Percentiles rank a stretch among this genome's conserved stretches.
These are phyloP conservation scores for Colletotrichum sp. DNA, from an alignment of 2,329 filamentous ascomycete genomes.

Conservation along the genomic window DNA sequence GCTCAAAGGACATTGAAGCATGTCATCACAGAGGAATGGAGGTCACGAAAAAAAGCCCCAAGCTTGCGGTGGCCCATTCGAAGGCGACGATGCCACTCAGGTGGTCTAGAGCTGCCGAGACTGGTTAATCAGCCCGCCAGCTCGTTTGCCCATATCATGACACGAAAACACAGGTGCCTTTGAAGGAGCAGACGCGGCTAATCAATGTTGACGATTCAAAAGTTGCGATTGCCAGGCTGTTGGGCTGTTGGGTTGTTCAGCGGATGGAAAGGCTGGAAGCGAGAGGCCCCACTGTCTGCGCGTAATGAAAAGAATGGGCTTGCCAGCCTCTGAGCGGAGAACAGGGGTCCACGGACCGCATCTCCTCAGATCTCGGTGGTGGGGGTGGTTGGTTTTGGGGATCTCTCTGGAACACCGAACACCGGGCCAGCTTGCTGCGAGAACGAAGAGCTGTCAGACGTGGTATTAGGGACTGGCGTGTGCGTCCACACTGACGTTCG, in stretches of 20 bases:
- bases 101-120: not conserved
- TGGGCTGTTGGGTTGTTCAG: not conserved
- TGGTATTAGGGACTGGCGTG: not conserved
- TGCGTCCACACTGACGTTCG: not conserved
- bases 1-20: not conserved
- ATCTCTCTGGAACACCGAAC: not conserved
- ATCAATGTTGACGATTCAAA: not conserved
- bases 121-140: not conserved
- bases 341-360: constrained; percentile 8
- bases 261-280: not conserved
- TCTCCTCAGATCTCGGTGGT: constrained; percentile 3
- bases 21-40: not conserved
- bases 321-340: constrained; percentile 1
- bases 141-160: not conserved
- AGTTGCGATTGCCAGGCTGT: not conserved
- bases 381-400: constrained; percentile 1
- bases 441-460: not conserved
- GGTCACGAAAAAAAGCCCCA: not conserved
- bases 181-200: not conserved
- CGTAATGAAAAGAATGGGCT: constrained; percentile 1
- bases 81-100: not conserved
- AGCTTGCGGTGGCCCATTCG: not conserved
- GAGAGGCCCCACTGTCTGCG: not conserved
- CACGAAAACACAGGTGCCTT: not conserved
- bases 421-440: not conserved